phyloP scores from a whole-genome alignment of 805 yeast genomes.

The Cyberlindnera mrakii region DNA sequence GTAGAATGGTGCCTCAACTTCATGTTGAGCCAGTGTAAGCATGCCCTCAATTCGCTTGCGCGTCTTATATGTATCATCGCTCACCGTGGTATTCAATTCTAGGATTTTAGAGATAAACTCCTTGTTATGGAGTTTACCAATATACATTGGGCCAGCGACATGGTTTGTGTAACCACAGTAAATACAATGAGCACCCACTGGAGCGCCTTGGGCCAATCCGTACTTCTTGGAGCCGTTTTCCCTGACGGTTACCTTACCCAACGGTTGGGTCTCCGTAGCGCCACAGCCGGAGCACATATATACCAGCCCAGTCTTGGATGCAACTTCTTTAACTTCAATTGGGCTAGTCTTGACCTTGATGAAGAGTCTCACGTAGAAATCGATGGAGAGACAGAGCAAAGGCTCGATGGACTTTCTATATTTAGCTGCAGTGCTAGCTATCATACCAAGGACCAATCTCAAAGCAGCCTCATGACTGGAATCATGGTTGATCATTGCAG shows the following conservation, averaged over 20 bases:
- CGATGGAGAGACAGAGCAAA: slow-evolving; percentile 76
- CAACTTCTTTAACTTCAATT: slow-evolving; percentile 70
- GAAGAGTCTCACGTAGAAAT: slow-evolving; percentile 85
- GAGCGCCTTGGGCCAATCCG: slow-evolving; percentile 61
- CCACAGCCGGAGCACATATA: slow-evolving; percentile 89
- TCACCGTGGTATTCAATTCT: slow-evolving; percentile 44
- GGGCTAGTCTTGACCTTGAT: slow-evolving; percentile 76
- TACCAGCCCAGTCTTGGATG: slow-evolving; percentile 69
- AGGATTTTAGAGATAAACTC: slow-evolving; percentile 63
- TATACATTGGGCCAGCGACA: slow-evolving; percentile 97
- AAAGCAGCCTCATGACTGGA: slow-evolving; percentile 92
- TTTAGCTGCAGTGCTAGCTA: slow-evolving; percentile 81
- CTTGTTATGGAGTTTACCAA: slow-evolving; percentile 65
- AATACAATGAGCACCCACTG: slow-evolving; percentile 52
- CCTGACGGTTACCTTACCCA: slow-evolving; percentile 56
- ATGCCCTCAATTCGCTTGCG: slow-evolving; percentile 83
- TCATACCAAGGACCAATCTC: slow-evolving; percentile 70
- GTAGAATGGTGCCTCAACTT: slow-evolving; percentile 71
- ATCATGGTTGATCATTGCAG: slow-evolving; percentile 64
- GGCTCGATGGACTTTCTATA: slow-evolving; percentile 88
- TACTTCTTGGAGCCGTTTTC: slow-evolving; percentile 42
- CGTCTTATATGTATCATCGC: slow-evolving; percentile 64
- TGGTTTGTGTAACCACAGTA: slow-evolving; percentile 69
- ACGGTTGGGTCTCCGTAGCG: slow-evolving; percentile 57
- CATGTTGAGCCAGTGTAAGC: slow-evolving; percentile 78